Evolutionary conservation across 1,139 yeast genomes (phyloP).

Genomic region (Geotrichum phurueaensis): DNA sequence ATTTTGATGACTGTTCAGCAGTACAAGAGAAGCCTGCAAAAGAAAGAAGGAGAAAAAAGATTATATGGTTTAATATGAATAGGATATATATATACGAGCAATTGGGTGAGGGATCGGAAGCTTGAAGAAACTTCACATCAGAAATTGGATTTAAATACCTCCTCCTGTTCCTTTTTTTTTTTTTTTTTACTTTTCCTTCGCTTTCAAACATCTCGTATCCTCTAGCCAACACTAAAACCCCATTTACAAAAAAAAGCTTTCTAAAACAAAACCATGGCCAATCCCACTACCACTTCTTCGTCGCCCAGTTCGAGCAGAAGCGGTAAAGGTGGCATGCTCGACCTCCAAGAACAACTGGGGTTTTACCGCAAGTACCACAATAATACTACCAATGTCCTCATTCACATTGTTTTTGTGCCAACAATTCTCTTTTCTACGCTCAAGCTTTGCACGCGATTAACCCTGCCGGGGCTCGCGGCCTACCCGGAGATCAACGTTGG

Average conservation of each 20-base stretch:
- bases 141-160: not conserved
- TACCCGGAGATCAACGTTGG: slow-evolving; percentile 42
- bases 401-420: slow-evolving; percentile 80
- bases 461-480: slow-evolving; percentile 19
- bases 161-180: not conserved
- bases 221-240: not conserved
- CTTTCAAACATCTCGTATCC: not conserved
- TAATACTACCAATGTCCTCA: slow-evolving; percentile 59
- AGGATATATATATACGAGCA: too few species aligned
- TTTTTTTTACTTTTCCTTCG: not conserved
- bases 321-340: slow-evolving; percentile 20
- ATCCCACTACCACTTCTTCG: not conserved
- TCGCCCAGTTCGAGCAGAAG: not conserved
- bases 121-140: not conserved
- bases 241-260: not conserved
- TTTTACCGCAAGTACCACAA: slow-evolving; percentile 82
- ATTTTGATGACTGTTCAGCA: too few species aligned
- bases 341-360: slow-evolving; percentile 61
- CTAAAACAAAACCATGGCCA: not conserved
- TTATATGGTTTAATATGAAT: not conserved
- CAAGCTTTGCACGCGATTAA: slow-evolving; percentile 38
- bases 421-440: slow-evolving; percentile 56
- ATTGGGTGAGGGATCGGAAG: too few species aligned
- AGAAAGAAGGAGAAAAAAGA: not conserved
- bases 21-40: too few species aligned